Percentiles rank a stretch among this genome's conserved stretches.
Conservation (phyloP, 306 rosid species). For the Pyrus bretschneideri region DNA sequence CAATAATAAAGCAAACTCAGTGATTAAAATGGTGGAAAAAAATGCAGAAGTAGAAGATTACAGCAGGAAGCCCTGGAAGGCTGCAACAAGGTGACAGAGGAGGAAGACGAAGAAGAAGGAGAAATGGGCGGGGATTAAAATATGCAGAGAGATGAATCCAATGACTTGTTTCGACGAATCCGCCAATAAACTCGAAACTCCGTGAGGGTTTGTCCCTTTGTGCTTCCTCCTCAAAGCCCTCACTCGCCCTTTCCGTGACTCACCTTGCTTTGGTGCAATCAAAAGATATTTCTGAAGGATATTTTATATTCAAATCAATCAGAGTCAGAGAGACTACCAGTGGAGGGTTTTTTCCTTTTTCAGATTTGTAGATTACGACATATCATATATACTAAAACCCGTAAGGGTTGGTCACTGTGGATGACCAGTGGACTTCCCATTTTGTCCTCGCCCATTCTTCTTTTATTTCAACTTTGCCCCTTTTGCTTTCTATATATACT, state of each 20-base stretch:
- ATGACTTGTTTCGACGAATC: slow-evolving; percentile 5
- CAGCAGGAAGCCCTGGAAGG: neutral
- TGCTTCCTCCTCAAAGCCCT: neutral
- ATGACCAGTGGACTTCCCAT: too few species aligned
- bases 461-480: too few species aligned
- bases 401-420: too few species aligned
- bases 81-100: neutral
- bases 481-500: too few species aligned
- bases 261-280: neutral
- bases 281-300: neutral
- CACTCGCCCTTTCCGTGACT: neutral
- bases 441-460: too few species aligned
- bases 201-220: neutral
- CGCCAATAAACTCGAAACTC: neutral
- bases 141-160: neutral
- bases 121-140: neutral
- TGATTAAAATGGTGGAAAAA: neutral
- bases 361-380: neutral
- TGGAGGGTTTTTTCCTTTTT: too few species aligned
- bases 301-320: accelerated
- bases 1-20: neutral
- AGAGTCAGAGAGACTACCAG: too few species aligned
- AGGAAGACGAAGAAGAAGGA: neutral
- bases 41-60: neutral
- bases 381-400: too few species aligned